phyloP scores from a whole-genome alignment of 495 filamentous ascomycete genomes.

The Hyphodiscus hymeniophilus region DNA sequence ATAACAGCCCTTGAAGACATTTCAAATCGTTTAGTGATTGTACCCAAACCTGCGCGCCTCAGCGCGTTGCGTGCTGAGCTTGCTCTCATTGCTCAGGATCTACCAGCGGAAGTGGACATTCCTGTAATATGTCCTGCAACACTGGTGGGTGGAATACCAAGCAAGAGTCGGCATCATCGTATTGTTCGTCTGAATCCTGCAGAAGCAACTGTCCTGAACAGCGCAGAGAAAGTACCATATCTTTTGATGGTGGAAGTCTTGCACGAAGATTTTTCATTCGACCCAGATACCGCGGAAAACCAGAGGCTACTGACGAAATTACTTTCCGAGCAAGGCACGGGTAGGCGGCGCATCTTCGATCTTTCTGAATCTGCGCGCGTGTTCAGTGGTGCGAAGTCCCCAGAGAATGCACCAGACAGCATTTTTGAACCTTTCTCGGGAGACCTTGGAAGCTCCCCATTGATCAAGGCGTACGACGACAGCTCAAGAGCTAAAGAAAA shows the following conservation, averaged over 20 bases:
- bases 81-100: constrained; percentile 61
- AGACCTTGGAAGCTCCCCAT: constrained; percentile 59
- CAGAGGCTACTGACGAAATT: constrained; percentile 50
- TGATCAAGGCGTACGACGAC: constrained; percentile 47
- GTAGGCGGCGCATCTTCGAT: constrained; percentile 58
- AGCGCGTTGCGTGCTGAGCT: constrained; percentile 70
- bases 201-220: constrained; percentile 70
- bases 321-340: constrained; percentile 50
- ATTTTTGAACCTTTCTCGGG: constrained; percentile 67
- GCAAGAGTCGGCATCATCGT: constrained; percentile 61
- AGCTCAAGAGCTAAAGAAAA: constrained; percentile 13
- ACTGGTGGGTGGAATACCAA: constrained; percentile 52
- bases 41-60: constrained; percentile 65
- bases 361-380: constrained; percentile 42
- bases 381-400: constrained; percentile 24
- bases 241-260: constrained; percentile 70
- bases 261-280: constrained; percentile 66
- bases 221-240: constrained; percentile 71
- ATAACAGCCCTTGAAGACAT: constrained; percentile 66
- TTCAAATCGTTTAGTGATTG: constrained; percentile 63
- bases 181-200: constrained; percentile 70
- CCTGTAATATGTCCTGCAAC: constrained; percentile 65
- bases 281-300: constrained; percentile 58
- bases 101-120: constrained; percentile 70
- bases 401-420: constrained; percentile 47